Evolutionary conservation across 2,329 filamentous ascomycete genomes (phyloP).

Genomic region (Fusarium sp.): DNA sequence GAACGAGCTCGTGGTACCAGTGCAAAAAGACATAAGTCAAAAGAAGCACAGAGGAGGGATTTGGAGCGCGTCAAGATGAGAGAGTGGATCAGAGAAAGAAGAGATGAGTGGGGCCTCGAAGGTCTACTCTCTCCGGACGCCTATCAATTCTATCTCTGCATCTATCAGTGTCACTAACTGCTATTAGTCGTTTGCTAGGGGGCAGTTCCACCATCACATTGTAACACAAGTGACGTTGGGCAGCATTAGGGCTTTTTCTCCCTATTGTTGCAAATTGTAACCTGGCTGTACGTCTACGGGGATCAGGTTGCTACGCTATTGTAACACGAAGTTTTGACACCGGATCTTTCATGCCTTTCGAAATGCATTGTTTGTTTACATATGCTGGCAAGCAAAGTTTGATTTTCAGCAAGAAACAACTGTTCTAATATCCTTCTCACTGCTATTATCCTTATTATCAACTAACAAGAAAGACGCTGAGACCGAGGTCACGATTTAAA

Average conservation of each 20-base stretch:
- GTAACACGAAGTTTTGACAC: no score
- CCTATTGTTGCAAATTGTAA: not conserved
- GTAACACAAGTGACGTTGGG: not conserved
- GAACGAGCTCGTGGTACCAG: accelerated
- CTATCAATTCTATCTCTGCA: not conserved
- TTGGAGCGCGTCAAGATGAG: not conserved
- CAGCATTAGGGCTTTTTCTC: not conserved
- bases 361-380: no score
- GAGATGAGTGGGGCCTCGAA: not conserved
- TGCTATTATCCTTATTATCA: accelerated
- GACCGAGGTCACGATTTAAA: accelerated
- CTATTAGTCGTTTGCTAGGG: no score
- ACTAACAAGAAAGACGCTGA: accelerated
- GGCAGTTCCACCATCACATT: not conserved
- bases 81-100: not conserved
- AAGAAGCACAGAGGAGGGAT: not conserved
- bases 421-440: not conserved
- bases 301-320: no score
- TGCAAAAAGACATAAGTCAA: not conserved
- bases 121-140: not conserved
- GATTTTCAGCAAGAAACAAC: not conserved
- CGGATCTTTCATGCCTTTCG: no score
- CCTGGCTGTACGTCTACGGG: no score
- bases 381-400: not conserved
- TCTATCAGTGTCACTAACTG: not conserved